Evolutionary conservation across 2,329 filamentous ascomycete species (phyloP).

Genomic region (Aspergillus sp.): DNA sequence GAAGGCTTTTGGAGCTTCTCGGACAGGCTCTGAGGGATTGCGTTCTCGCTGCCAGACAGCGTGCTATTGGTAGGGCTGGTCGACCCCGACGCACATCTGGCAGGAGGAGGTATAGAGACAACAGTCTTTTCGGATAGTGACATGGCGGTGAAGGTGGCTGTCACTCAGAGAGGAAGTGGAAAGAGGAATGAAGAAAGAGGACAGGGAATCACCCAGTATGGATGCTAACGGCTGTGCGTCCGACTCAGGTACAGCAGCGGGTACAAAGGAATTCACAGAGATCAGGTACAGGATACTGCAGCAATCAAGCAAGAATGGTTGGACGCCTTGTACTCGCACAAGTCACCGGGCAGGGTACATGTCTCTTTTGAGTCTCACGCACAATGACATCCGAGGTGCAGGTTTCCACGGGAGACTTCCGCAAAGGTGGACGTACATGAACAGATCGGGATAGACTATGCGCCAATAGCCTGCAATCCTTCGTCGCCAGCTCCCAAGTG

Average conservation of each 20-base stretch:
- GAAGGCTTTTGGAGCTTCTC: slow-evolving; percentile 17
- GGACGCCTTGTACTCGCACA: slow-evolving; percentile 1
- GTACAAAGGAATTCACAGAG: neutral
- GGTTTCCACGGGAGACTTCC: slow-evolving; percentile 10
- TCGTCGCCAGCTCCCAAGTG: neutral
- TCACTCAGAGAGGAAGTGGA: neutral
- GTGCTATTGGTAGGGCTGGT: slow-evolving; percentile 17
- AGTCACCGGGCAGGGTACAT: slow-evolving; percentile 9
- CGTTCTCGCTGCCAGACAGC: slow-evolving; percentile 17
- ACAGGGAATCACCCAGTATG: neutral
- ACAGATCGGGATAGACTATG: slow-evolving; percentile 2
- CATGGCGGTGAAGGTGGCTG: slow-evolving; percentile 9
- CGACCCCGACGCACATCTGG: slow-evolving; percentile 12
- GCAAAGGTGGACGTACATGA: slow-evolving; percentile 15
- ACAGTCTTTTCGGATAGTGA: slow-evolving; percentile 12
- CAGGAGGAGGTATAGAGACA: slow-evolving; percentile 16
- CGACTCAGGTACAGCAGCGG: neutral
- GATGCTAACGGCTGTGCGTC: neutral
- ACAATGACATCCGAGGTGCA: slow-evolving; percentile 14
- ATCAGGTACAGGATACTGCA: neutral
- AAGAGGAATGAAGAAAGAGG: neutral
- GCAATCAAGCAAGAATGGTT: slow-evolving; percentile 5
- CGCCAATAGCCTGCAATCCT: slow-evolving; percentile 5
- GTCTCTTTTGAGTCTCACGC: slow-evolving; percentile 17
- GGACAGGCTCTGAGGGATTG: slow-evolving; percentile 11